Evolutionary conservation across 108 stramenopile genomes (phyloP).

Genomic region (Fragilariopsis cylindrus): DNA sequence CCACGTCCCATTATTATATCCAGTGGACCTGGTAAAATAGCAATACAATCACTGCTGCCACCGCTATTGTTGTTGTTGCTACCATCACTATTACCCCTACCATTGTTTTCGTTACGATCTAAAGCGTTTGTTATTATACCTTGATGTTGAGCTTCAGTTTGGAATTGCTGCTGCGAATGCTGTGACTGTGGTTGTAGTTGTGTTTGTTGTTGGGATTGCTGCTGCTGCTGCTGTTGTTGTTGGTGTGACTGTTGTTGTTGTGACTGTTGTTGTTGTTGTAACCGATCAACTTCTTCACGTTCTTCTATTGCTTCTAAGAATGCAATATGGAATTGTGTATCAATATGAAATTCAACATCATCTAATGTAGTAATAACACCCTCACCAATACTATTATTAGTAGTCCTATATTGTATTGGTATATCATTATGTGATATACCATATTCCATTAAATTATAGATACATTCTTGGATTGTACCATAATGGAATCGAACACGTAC

Average conservation of each 20-base stretch:
- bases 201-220: background rate
- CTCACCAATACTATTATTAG: too few relatives aligned
- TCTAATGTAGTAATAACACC: too few relatives aligned
- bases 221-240: background rate
- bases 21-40: background rate
- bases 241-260: background rate
- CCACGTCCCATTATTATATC: slow-evolving; percentile 33
- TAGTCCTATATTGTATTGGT: slow-evolving; percentile 3
- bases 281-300: slow-evolving; percentile 2
- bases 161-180: too few relatives aligned
- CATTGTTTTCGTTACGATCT: too few relatives aligned
- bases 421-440: slow-evolving; percentile 13
- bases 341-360: background rate
- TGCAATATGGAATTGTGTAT: slow-evolving; percentile 4
- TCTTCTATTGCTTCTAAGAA: background rate
- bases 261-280: background rate
- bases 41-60: background rate
- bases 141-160: background rate
- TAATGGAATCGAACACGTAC: slow-evolving; percentile 1
- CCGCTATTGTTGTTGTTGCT: background rate
- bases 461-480: slow-evolving; percentile 15
- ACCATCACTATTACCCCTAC: too few relatives aligned
- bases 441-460: slow-evolving; percentile 18
- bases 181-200: background rate
- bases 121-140: background rate